Percentiles rank a stretch among this genome's conserved stretches.
Evolutionary conservation across 179 eudicot species (phyloP).

Genomic region (Beta macrorhiza): DNA sequence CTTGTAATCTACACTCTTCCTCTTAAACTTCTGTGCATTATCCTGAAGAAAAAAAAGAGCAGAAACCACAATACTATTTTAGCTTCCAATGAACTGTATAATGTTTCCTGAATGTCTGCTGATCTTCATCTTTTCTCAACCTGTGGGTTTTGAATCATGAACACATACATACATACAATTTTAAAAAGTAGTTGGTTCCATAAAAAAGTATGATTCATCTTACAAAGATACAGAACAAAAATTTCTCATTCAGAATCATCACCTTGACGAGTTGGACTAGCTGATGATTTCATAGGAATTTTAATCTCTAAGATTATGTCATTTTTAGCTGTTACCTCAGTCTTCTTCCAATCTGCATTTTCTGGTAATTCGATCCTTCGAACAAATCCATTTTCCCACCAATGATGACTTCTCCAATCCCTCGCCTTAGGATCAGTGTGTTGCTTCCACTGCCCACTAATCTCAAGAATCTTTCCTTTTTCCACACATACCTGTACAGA

Average conservation of each 20-base stretch:
- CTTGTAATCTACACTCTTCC: constrained; percentile 13
- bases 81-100: not conserved
- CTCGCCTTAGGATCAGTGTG: constrained; percentile 36
- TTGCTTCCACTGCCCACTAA: constrained; percentile 65
- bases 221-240: constrained; percentile 13
- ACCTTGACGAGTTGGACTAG: constrained; percentile 31
- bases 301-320: constrained; percentile 53
- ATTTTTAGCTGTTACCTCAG: constrained; percentile 51
- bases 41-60: not conserved
- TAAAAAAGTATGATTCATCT: constrained; percentile 25
- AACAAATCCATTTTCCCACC: constrained; percentile 92
- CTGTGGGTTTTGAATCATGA: not conserved
- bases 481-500: constrained; percentile 55
- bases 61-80: not conserved
- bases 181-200: not conserved
- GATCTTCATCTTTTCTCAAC: not conserved
- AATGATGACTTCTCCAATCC: constrained; percentile 71
- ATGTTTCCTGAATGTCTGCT: not conserved
- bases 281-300: constrained; percentile 53
- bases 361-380: constrained; percentile 82
- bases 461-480: constrained; percentile 69
- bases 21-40: constrained; percentile 8
- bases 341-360: constrained; percentile 60
- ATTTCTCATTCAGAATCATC: constrained; percentile 29
- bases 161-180: not conserved